A percentile compares a stretch with the other conserved stretches of the same genome.
phyloP scores from a whole-genome alignment of 139 green algal species.

The Micractinium conductrix region DNA sequence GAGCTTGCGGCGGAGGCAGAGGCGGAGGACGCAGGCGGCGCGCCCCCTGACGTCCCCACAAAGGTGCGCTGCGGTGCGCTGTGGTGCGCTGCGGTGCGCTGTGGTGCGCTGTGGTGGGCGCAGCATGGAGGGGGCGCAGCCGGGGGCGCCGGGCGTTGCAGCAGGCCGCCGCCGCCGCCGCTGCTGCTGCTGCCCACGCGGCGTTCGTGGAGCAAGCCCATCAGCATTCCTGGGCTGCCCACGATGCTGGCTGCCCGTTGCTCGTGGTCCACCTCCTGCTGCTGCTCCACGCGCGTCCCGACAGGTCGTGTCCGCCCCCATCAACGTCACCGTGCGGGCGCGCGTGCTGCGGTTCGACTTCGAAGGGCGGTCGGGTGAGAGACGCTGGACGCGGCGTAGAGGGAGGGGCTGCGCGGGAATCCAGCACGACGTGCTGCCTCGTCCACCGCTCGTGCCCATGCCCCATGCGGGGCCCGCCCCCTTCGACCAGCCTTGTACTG shows the following conservation, averaged over 20 bases:
- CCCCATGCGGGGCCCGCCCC: background rate
- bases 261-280: too few relatives aligned
- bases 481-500: background rate
- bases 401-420: background rate
- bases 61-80: slow-evolving; percentile 42
- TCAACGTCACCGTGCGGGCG: slow-evolving; percentile 57
- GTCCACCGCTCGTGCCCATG: background rate
- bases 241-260: background rate
- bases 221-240: too few relatives aligned
- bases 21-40: slow-evolving; percentile 22
- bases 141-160: too few relatives aligned
- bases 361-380: slow-evolving; percentile 54
- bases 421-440: background rate
- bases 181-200: too few relatives aligned
- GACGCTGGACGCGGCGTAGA: background rate
- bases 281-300: background rate
- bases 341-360: slow-evolving; percentile 67
- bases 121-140: too few relatives aligned
- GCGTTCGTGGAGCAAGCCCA: too few relatives aligned
- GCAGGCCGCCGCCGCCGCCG: too few relatives aligned
- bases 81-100: too few relatives aligned
- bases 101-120: too few relatives aligned
- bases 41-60: slow-evolving; percentile 55
- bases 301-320: slow-evolving; percentile 47
- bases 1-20: slow-evolving; percentile 35